A percentile compares a stretch with the other conserved stretches of the same genome.
These are phyloP conservation scores for Phycomyces nitens DNA, from an alignment of 192 early-diverging fungal species.

Conservation along the genomic window DNA sequence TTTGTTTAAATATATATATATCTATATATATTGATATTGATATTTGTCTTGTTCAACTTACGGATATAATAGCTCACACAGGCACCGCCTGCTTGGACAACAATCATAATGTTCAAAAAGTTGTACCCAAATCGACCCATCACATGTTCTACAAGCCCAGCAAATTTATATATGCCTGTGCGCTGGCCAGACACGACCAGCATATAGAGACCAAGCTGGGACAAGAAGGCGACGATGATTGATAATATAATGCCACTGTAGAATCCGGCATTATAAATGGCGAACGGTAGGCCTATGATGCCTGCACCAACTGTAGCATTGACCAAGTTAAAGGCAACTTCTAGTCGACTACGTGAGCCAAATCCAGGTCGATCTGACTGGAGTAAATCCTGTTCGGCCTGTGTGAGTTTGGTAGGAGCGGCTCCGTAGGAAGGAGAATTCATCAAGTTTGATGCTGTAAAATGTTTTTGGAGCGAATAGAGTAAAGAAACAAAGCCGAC, in stretches of 20 bases:
- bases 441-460: too few relatives aligned
- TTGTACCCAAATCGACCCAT: conserved; percentile 53
- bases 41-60: conserved; percentile 15
- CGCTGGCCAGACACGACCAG: conserved; percentile 55
- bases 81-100: conserved; percentile 58
- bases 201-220: conserved; percentile 49
- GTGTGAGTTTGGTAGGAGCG: conserved; percentile 11
- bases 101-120: conserved; percentile 51
- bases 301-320: conserved; percentile 71
- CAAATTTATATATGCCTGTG: conserved; percentile 53
- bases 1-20: too few relatives aligned
- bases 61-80: conserved; percentile 62
- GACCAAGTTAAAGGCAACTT: conserved; percentile 60
- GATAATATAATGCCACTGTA: conserved; percentile 49
- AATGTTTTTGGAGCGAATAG: too few relatives aligned
- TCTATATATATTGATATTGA: too few relatives aligned
- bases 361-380: conserved; percentile 38
- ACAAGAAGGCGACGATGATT: conserved; percentile 46
- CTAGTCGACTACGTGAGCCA: conserved; percentile 36
- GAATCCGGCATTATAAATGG: conserved; percentile 60
- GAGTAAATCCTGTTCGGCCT: conserved; percentile 25
- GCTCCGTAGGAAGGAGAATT: conserved; percentile 13
- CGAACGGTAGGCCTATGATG: conserved; percentile 65
- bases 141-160: conserved; percentile 45
- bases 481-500: too few relatives aligned